phyloP scores from a whole-genome alignment of 768 basidiomycete genomes.

The Naematelia aurantialba region DNA sequence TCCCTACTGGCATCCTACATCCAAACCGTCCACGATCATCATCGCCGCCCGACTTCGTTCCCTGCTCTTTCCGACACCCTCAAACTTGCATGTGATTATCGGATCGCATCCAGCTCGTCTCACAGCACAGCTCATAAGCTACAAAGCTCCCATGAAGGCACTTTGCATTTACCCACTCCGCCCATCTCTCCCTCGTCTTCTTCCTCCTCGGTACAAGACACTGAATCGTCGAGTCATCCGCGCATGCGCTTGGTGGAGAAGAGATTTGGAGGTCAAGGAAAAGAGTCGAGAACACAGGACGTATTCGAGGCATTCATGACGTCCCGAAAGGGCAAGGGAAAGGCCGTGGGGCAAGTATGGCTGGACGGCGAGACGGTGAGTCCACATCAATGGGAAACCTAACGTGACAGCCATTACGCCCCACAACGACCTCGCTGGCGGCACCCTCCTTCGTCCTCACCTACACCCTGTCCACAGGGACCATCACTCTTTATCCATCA shows the following conservation, averaged over 20 bases:
- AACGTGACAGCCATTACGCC: slow-evolving; percentile 31
- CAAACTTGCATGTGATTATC: slow-evolving; percentile 31
- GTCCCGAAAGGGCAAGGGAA: slow-evolving; percentile 32
- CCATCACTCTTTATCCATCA: slow-evolving; percentile 32
- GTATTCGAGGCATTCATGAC: slow-evolving; percentile 34
- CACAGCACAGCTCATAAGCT: not conserved
- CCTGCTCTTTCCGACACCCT: slow-evolving; percentile 25
- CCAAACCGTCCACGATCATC: slow-evolving; percentile 22
- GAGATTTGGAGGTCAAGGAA: slow-evolving; percentile 24
- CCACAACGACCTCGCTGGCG: slow-evolving; percentile 43
- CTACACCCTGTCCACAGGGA: slow-evolving; percentile 32
- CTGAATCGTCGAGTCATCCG: slow-evolving; percentile 4
- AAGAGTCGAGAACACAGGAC: slow-evolving; percentile 22
- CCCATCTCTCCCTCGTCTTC: slow-evolving; percentile 24
- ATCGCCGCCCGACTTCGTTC: slow-evolving; percentile 26
- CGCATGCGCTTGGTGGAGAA: slow-evolving; percentile 21
- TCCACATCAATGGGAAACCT: slow-evolving; percentile 3
- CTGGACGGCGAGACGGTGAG: slow-evolving; percentile 49
- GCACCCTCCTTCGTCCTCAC: slow-evolving; percentile 42
- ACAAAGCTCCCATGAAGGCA: slow-evolving; percentile 5
- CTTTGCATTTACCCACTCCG: slow-evolving; percentile 21
- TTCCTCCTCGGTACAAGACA: not conserved
- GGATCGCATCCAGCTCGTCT: slow-evolving; percentile 15
- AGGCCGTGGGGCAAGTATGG: slow-evolving; percentile 45
- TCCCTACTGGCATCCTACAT: slow-evolving; percentile 40